Conservation (phyloP, 2,329 filamentous ascomycete genomes). For the Penicillium freii region DNA sequence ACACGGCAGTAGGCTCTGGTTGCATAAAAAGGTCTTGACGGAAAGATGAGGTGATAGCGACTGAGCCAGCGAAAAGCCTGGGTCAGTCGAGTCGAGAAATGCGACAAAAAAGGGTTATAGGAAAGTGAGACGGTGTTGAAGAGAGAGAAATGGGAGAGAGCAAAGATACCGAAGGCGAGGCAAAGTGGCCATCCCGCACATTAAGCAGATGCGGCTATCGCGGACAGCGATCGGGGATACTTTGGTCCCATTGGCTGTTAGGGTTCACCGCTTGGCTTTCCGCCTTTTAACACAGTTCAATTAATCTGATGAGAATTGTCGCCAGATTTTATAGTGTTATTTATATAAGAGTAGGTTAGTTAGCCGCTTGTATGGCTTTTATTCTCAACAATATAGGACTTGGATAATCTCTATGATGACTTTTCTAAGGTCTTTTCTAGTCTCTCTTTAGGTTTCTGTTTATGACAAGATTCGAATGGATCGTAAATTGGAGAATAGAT, state of each 20-base stretch:
- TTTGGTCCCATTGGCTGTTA: neutral
- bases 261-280: fast-evolving
- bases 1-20: constrained; percentile 56
- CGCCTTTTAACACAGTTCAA: neutral
- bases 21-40: constrained; percentile 60
- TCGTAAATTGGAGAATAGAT: neutral
- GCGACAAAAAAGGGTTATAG: constrained; percentile 6
- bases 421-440: neutral
- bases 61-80: constrained; percentile 54
- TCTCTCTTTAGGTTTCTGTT: neutral
- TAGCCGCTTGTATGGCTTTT: neutral
- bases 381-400: neutral
- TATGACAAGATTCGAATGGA: neutral
- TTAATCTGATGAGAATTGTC: neutral
- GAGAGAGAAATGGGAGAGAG: constrained; percentile 8
- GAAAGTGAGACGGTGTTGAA: constrained; percentile 14
- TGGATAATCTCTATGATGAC: neutral
- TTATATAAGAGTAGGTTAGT: neutral
- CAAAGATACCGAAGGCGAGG: constrained; percentile 12
- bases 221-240: neutral
- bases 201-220: constrained; percentile 4
- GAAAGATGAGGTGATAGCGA: constrained; percentile 41
- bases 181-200: constrained; percentile 20
- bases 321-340: neutral
- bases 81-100: constrained; percentile 47